phyloP scores from a whole-genome alignment of 768 basidiomycete genomes.

The Tricholoma furcatifolium region DNA sequence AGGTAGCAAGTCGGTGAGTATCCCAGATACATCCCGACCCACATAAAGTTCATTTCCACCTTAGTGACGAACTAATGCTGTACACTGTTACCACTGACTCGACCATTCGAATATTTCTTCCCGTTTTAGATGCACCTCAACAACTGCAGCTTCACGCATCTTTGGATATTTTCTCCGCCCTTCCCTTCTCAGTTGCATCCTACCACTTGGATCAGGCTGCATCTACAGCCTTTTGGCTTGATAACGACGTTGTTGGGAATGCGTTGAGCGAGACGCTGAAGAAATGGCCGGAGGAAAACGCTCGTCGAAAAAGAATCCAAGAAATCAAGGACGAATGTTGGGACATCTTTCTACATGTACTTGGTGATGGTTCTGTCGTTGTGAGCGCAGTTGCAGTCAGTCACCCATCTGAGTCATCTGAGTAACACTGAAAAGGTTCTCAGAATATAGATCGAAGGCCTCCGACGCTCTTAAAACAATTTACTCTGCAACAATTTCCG shows the following conservation, averaged over 20 bases:
- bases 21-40: not conserved
- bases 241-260: constrained; percentile 55
- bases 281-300: constrained; percentile 39
- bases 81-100: constrained; percentile 85
- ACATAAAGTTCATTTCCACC: not conserved
- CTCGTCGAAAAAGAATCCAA: constrained; percentile 44
- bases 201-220: constrained; percentile 27
- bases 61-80: constrained; percentile 72
- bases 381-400: constrained; percentile 74
- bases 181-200: constrained; percentile 38
- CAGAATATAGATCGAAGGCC: constrained; percentile 90
- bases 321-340: constrained; percentile 72
- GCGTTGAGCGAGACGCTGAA: constrained; percentile 43
- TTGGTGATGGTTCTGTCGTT: constrained; percentile 71
- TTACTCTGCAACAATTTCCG: constrained; percentile 65
- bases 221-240: constrained; percentile 69
- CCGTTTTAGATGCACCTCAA: constrained; percentile 84
- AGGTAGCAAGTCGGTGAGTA: constrained; percentile 57
- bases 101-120: constrained; percentile 80
- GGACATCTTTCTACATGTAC: constrained; percentile 76
- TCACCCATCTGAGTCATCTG: constrained; percentile 7
- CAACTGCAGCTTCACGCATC: constrained; percentile 83
- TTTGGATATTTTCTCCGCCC: constrained; percentile 67
- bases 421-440: not conserved
- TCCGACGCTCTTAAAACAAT: constrained; percentile 77